Evolutionary conservation across 1,139 yeast genomes (phyloP).

Genomic region (Pichia sp.): DNA sequence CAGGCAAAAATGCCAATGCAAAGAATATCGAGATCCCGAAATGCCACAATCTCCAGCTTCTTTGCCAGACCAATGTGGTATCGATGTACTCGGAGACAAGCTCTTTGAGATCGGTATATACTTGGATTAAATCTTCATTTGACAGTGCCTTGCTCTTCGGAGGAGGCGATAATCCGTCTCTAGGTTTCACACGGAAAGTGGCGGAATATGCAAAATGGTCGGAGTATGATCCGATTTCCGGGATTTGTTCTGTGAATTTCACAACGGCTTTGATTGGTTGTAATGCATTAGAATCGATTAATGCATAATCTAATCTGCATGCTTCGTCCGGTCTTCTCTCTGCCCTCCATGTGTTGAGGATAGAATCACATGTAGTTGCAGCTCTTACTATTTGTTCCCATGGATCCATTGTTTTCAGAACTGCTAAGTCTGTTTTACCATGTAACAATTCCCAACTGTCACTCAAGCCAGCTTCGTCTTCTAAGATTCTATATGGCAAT

Average conservation of each 20-base stretch:
- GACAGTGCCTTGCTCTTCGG: background rate
- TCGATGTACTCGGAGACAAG: slow-evolving; percentile 54
- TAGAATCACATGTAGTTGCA: slow-evolving; percentile 90
- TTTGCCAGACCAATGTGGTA: slow-evolving; percentile 57
- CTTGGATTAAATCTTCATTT: slow-evolving; percentile 28
- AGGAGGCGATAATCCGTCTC: background rate
- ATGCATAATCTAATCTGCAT: slow-evolving; percentile 86
- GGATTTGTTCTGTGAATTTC: slow-evolving; percentile 66
- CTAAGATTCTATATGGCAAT: slow-evolving; percentile 73
- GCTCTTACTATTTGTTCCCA: slow-evolving; percentile 67
- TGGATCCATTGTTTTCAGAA: slow-evolving; percentile 55
- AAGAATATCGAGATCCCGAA: slow-evolving; percentile 54
- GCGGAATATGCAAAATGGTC: slow-evolving; percentile 93
- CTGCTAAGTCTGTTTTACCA: slow-evolving; percentile 39
- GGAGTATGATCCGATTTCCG: slow-evolving; percentile 67
- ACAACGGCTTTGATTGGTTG: slow-evolving; percentile 62
- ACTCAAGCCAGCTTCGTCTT: slow-evolving; percentile 62
- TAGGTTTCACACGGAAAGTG: slow-evolving; percentile 35
- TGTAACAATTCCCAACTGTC: slow-evolving; percentile 85
- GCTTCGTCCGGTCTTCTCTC: slow-evolving; percentile 67
- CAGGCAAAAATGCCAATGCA: slow-evolving; percentile 52
- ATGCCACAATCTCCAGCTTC: slow-evolving; percentile 62
- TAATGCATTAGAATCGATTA: slow-evolving; percentile 59
- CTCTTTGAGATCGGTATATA: slow-evolving; percentile 55
- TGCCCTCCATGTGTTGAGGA: slow-evolving; percentile 83